Conservation (phyloP, 2,329 filamentous ascomycete species). For the Emmonsiellopsis sp. region DNA sequence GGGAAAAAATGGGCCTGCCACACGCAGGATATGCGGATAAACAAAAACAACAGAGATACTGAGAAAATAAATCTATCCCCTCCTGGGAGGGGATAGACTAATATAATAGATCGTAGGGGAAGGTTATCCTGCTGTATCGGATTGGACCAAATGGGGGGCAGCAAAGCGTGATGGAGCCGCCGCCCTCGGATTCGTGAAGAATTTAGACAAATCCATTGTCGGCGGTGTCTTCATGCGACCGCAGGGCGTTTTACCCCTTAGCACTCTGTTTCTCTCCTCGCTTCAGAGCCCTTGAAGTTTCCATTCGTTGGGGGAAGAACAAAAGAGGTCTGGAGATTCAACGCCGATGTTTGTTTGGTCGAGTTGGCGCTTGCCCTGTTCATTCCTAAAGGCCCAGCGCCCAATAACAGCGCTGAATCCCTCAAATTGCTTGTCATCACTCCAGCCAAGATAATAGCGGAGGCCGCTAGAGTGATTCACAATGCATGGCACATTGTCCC, state of each 20-base stretch:
- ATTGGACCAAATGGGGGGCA: background rate
- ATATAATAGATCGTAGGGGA: background rate
- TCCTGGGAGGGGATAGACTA: background rate
- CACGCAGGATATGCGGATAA: too few species aligned
- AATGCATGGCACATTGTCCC: background rate
- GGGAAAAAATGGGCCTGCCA: too few species aligned
- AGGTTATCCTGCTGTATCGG: background rate
- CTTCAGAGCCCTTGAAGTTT: background rate
- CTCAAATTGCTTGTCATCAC: background rate
- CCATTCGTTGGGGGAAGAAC: background rate
- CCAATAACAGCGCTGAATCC: background rate
- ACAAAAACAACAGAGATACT: background rate
- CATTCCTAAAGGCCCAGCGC: background rate
- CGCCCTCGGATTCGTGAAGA: background rate
- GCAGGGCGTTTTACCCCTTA: background rate
- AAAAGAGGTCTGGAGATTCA: background rate
- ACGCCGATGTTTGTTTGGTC: background rate
- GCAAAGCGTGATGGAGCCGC: background rate
- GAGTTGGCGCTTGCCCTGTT: constrained; percentile 2
- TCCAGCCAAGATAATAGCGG: background rate
- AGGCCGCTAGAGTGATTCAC: background rate
- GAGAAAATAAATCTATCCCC: background rate
- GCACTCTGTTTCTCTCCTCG: background rate
- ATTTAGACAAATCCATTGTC: background rate
- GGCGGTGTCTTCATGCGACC: background rate